Evolutionary conservation across 2,329 filamentous ascomycete genomes (phyloP), one percentile per base, ranked within the genome.

Genomic region (Aspergillus hiratsukae): DNA sequence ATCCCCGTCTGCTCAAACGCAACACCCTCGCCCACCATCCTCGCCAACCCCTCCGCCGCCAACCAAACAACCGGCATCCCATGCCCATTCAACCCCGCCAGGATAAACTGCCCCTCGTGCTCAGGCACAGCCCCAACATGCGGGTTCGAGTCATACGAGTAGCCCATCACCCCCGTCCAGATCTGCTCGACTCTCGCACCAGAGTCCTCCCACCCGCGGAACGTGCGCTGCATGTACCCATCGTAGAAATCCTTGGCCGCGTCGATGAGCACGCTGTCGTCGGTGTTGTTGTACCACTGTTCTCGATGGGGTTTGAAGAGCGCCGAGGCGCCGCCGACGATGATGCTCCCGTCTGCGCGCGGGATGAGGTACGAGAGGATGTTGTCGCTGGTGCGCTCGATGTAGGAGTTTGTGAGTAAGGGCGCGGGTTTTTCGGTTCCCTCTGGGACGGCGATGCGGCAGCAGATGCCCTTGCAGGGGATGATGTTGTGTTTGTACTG

Each of bases 401-500:
- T 83, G 62, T 86, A 87, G 1, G 83, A 85, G 6, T 75, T 76
- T 4, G 72, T 66, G 58, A 73, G 53, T 1, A 65, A 58, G 35
- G 69, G 64, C 54, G 66, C 54, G 3, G 61, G 56, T 51, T 67
- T 60, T n/a, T n/a, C n/a, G n/a, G n/a, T n/a, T 29, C 51, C 59
- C 4, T 61, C 53, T 0, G 66, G 63, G 0, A 64, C 57, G 4
- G 59, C 54, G n/a, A 75, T 67, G 9, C 70, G 71, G 1, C 67
- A 68, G 55, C 71, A 73, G 8, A 74, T 62, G 0, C 89, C 91
- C 17, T 88, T 81, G 14, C 88, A 86, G 0, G 92, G 91, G 1
- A 91, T 84, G 56, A 96, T 87, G 5, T 91, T 78, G 58, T 86
- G 83, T 1, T 82, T 77, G 63, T 94, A 87, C 35, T 76, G 69